A percentile compares a stretch with the other conserved stretches of the same genome.
phyloP scores from a whole-genome alignment of 202 grass and related monocot species.

The Zizania palustris region DNA sequence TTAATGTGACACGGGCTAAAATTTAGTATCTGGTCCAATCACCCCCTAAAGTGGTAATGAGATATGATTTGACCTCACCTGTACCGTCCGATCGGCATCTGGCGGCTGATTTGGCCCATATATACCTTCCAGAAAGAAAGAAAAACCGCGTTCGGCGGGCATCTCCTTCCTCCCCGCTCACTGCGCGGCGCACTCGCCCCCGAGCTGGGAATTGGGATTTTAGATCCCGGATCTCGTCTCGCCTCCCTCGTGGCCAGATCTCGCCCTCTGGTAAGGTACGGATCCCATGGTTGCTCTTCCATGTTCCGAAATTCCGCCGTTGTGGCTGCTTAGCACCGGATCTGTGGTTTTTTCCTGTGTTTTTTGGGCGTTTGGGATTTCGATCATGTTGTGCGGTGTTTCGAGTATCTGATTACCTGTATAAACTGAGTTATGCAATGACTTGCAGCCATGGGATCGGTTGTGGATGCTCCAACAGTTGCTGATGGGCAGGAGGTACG shows the following conservation, averaged over 20 bases:
- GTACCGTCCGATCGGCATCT: not conserved
- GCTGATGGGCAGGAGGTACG: constrained; percentile 32
- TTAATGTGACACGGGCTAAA: too few relatives aligned
- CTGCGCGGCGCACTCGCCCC: constrained; percentile 5
- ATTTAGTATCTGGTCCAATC: too few relatives aligned
- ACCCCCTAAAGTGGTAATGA: not conserved
- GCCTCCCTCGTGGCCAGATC: constrained; percentile 31
- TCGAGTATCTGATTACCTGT: not conserved
- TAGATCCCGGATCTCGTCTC: constrained; percentile 5
- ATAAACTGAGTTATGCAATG: constrained; percentile 20
- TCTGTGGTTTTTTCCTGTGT: not conserved
- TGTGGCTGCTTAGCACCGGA: not conserved
- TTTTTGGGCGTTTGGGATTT: not conserved
- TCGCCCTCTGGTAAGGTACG: constrained; percentile 29
- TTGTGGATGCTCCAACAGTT: constrained; percentile 43
- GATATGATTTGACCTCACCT: not conserved
- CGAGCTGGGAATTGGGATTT: not conserved
- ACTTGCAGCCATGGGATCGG: constrained; percentile 42
- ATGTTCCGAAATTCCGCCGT: not conserved
- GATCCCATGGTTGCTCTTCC: not conserved
- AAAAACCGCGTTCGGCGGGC: not conserved
- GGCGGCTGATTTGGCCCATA: not conserved
- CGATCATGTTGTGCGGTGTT: not conserved
- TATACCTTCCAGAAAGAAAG: not conserved
- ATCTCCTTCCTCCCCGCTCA: constrained; percentile 18